These are phyloP conservation scores for Blastobotrys indianensis DNA, from an alignment of 1,139 yeast species.

Conservation along the genomic window DNA sequence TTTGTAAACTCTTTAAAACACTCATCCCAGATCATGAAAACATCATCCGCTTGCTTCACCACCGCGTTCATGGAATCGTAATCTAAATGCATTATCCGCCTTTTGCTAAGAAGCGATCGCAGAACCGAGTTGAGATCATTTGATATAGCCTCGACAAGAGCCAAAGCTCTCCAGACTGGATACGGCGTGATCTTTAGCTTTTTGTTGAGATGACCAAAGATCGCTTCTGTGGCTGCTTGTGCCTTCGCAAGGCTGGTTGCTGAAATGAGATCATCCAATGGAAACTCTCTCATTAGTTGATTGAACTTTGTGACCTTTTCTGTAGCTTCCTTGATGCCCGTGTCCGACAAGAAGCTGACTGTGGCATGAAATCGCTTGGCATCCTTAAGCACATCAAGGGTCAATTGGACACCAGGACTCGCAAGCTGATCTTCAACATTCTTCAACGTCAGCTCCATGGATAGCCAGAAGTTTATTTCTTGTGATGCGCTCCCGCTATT, in stretches of 20 bases:
- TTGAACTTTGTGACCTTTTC: constrained; percentile 50
- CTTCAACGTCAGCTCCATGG: constrained; percentile 58
- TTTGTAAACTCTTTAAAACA: constrained; percentile 50
- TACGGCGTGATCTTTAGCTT: constrained; percentile 55
- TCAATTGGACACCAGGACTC: constrained; percentile 48
- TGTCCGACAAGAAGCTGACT: constrained; percentile 63
- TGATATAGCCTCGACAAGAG: constrained; percentile 58
- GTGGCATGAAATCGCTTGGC: constrained; percentile 81
- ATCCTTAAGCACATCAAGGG: constrained; percentile 56
- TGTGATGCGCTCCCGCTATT: constrained; percentile 56
- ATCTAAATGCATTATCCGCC: constrained; percentile 36
- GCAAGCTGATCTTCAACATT: constrained; percentile 56
- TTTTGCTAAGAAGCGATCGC: constrained; percentile 21
- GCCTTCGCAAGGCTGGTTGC: constrained; percentile 45
- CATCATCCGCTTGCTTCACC: constrained; percentile 26
- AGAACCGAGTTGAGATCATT: constrained; percentile 31
- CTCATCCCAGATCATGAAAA: constrained; percentile 46
- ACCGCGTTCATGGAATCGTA: constrained; percentile 33
- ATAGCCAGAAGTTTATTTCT: constrained; percentile 75
- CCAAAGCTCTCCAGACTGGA: constrained; percentile 60
- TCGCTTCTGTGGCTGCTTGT: constrained; percentile 40
- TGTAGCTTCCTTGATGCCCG: constrained; percentile 58
- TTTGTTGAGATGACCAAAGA: constrained; percentile 58
- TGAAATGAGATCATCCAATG: constrained; percentile 53
- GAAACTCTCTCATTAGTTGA: constrained; percentile 63